Evolutionary conservation across 768 basidiomycete genomes (phyloP).

Genomic region (Leucocoprinus birnbaumii): DNA sequence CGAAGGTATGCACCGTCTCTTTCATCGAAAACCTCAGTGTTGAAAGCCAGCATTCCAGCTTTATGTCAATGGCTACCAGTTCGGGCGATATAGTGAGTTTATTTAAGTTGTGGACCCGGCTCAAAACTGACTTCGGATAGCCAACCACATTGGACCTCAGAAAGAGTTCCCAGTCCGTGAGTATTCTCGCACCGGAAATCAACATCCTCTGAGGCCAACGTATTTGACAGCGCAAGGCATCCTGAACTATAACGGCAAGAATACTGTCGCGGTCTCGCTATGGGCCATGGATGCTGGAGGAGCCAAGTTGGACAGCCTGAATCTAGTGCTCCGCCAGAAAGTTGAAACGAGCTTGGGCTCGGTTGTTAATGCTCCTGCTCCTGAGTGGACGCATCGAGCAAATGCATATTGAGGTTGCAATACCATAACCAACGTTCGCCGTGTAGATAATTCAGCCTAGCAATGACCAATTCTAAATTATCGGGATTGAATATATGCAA

Average conservation of each 20-base stretch:
- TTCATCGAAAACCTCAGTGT: neutral
- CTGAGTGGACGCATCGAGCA: slow-evolving; percentile 28
- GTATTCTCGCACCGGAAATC: slow-evolving; percentile 15
- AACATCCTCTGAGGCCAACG: neutral
- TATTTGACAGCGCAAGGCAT: slow-evolving; percentile 43
- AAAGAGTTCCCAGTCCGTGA: slow-evolving; percentile 39
- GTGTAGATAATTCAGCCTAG: neutral
- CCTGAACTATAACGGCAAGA: slow-evolving; percentile 42
- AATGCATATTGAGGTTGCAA: slow-evolving; percentile 26
- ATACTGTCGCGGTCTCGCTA: slow-evolving; percentile 46
- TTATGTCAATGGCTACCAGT: slow-evolving; percentile 44
- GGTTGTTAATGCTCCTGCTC: slow-evolving; percentile 31
- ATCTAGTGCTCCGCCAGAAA: slow-evolving; percentile 33
- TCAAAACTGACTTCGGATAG: slow-evolving; percentile 16
- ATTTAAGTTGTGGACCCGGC: neutral
- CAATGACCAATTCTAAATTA: neutral
- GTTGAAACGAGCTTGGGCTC: slow-evolving; percentile 33
- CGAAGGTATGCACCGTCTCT: slow-evolving; percentile 25
- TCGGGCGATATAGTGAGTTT: slow-evolving; percentile 39
- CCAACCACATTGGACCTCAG: slow-evolving; percentile 43
- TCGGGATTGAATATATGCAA: neutral
- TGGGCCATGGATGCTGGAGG: slow-evolving; percentile 41
- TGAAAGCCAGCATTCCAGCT: slow-evolving; percentile 20
- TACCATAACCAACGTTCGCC: neutral
- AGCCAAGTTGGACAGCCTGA: slow-evolving; percentile 37